Evolutionary conservation across 352 stramenopile species (phyloP).

Genomic region (Phytophthora crassamura): DNA sequence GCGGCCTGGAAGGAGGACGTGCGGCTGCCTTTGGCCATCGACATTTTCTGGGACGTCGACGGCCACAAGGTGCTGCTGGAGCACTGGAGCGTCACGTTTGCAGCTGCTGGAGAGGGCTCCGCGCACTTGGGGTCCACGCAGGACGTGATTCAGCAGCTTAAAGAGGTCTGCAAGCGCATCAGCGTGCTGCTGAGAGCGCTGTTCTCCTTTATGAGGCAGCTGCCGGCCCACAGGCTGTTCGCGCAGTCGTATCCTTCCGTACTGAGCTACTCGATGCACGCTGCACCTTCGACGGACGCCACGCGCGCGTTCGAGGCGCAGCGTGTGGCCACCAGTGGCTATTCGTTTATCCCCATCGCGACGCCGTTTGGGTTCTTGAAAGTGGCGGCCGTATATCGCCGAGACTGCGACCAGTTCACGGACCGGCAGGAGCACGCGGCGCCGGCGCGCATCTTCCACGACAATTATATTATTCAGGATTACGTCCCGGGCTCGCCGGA

Average conservation of each 20-base stretch:
- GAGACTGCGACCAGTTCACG: slow-evolving; percentile 58
- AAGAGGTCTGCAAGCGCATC: slow-evolving; percentile 84
- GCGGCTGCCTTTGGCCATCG: slow-evolving; percentile 66
- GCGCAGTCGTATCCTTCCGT: slow-evolving; percentile 69
- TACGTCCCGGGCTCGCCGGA: slow-evolving; percentile 81
- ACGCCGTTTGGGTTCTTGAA: slow-evolving; percentile 83
- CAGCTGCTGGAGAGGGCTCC: slow-evolving; percentile 27
- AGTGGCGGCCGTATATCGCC: slow-evolving; percentile 69
- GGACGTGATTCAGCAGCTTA: slow-evolving; percentile 83
- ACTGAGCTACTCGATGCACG: slow-evolving; percentile 69
- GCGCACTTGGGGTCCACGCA: slow-evolving; percentile 40
- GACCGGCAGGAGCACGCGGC: slow-evolving; percentile 41
- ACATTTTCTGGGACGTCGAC: slow-evolving; percentile 70
- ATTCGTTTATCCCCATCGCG: slow-evolving; percentile 80
- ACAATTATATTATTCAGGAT: slow-evolving; percentile 88
- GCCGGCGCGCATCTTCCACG: slow-evolving; percentile 63
- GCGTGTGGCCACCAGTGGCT: slow-evolving; percentile 54
- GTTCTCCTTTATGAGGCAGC: slow-evolving; percentile 78
- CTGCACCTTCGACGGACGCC: slow-evolving; percentile 25
- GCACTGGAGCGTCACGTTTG: slow-evolving; percentile 71
- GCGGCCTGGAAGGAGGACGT: slow-evolving; percentile 76
- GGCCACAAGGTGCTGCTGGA: slow-evolving; percentile 70
- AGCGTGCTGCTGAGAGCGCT: slow-evolving; percentile 73
- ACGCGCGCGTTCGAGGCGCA: slow-evolving; percentile 46
- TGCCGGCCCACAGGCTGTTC: slow-evolving; percentile 78